Percentiles rank a stretch among this genome's conserved stretches.
Evolutionary conservation across 768 basidiomycete genomes (phyloP).

Genomic region (Boletus reticulatus): DNA sequence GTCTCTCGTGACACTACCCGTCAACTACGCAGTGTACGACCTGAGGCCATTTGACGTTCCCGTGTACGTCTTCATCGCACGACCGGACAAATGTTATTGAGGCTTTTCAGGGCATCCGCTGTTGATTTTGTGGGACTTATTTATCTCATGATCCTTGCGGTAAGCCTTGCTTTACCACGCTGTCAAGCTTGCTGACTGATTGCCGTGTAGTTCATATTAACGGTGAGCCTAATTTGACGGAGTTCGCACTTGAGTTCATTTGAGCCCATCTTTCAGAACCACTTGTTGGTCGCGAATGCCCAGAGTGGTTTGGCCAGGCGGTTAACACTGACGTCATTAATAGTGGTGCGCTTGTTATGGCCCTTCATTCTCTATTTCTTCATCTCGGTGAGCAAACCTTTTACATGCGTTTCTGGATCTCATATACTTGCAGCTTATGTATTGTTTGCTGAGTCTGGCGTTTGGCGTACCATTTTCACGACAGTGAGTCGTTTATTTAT

Average conservation of each 20-base stretch:
- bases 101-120: slow-evolving; percentile 44
- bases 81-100: not conserved
- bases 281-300: slow-evolving; percentile 33
- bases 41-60: slow-evolving; percentile 57
- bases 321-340: slow-evolving; percentile 37
- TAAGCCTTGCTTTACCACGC: not conserved
- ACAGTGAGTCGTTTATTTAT: slow-evolving; percentile 33
- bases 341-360: slow-evolving; percentile 39
- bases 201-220: slow-evolving; percentile 25
- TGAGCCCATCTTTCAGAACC: slow-evolving; percentile 21
- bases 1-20: slow-evolving; percentile 45
- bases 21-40: slow-evolving; percentile 48
- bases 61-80: slow-evolving; percentile 40
- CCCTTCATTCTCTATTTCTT: slow-evolving; percentile 42
- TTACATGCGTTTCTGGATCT: not conserved
- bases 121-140: slow-evolving; percentile 55
- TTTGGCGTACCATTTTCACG: slow-evolving; percentile 57
- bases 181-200: slow-evolving; percentile 1
- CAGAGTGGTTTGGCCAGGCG: slow-evolving; percentile 39
- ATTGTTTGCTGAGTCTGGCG: slow-evolving; percentile 55
- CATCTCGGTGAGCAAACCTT: slow-evolving; percentile 33
- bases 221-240: slow-evolving; percentile 12
- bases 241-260: not conserved
- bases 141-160: slow-evolving; percentile 41
- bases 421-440: slow-evolving; percentile 44